Conservation (phyloP, 2,329 filamentous ascomycete species). For the Stachybotrys echinatus region DNA sequence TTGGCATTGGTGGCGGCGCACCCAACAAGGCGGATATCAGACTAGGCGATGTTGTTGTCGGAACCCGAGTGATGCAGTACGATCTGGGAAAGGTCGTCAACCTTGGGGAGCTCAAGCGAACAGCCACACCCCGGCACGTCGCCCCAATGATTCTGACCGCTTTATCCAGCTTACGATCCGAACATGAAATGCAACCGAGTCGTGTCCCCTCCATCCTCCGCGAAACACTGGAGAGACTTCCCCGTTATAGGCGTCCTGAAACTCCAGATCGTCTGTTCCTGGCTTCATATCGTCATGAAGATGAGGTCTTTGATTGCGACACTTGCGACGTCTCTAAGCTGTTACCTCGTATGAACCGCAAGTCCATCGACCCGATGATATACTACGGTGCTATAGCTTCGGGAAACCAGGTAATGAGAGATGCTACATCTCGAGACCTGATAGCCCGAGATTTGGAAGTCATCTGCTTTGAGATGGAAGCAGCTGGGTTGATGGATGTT, state of each 20-base stretch:
- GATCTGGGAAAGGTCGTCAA: background rate
- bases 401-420: background rate
- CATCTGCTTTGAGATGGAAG: slow-evolving; percentile 3
- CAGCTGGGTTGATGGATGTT: too few species aligned
- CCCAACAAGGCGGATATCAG: slow-evolving; percentile 7
- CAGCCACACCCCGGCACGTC: background rate
- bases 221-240: too few species aligned
- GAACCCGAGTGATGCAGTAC: background rate
- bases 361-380: background rate
- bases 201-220: too few species aligned
- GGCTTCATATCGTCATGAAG: background rate
- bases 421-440: background rate
- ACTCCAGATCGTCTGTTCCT: too few species aligned
- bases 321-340: background rate
- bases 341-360: background rate
- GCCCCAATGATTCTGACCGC: background rate
- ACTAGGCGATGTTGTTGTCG: slow-evolving; percentile 15
- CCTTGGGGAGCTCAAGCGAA: background rate
- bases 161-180: background rate
- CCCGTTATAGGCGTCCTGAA: background rate
- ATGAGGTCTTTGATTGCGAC: background rate
- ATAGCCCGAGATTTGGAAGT: background rate
- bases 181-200: background rate
- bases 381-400: background rate
- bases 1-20: slow-evolving; percentile 13